Evolutionary conservation across 2,329 filamentous ascomycete genomes (phyloP), one percentile per base, ranked within the genome.

Genomic region (Colletotrichum scovillei): DNA sequence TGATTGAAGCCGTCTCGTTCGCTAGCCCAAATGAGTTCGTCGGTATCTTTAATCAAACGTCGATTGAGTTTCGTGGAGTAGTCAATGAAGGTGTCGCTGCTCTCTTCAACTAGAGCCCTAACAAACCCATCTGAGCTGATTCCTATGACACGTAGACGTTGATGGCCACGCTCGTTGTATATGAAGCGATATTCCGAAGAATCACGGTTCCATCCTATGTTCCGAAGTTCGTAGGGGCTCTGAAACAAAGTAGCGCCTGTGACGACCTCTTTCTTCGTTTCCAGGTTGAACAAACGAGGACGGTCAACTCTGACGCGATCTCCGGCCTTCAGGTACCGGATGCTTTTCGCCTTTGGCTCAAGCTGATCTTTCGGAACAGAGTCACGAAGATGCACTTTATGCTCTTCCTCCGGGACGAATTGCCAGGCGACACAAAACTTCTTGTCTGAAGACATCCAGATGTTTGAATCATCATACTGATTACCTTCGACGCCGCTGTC

Each of bases 1-100:
- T 81, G 79, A 7, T 78, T 78, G 65, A 76, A 76, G 16, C 79
- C 78, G 35, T 80, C 77, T 6, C 79, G 74, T 46, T 81, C 80
- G 16, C 78, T 79, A 0, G 74, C 49, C 79, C 79, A 81, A 3
- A 81, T 67, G 32, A 81, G 69, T 38, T 81, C 78, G 0, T 69
- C 49, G 5, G 58, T 56, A 4, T 42, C 49, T 24, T 56, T 19
- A 2, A 72, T 49, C 0, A 73, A 4, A 14, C 35, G 56, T 0
- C 35, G 53, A 26, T 70, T 72, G 12, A 67, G 63, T 56, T 76
- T 75, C 16, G 16, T 26, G 1, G 70, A 74, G 42, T 76, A 75
- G 68, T 76, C 73, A 53, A 76, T 74, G 56, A 76, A 75, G 5
- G 79, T 80, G 26, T 56, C 38, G 64, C 79, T 81, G 6, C 42